Evolutionary conservation across 2,329 filamentous ascomycete species (phyloP).

Genomic region (Talaromyces atroroseus): DNA sequence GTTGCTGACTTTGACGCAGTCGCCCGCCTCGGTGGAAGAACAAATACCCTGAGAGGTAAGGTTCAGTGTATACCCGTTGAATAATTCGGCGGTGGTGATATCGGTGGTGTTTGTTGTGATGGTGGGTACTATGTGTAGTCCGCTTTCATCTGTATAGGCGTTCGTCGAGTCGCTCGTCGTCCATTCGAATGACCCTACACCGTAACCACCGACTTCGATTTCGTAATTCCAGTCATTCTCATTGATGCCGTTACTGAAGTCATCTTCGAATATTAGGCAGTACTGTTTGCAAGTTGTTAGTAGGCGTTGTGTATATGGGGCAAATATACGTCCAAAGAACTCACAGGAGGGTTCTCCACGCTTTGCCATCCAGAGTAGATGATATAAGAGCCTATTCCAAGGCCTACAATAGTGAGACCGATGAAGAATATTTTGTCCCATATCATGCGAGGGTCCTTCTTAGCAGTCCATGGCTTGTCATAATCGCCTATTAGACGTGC

Average conservation of each 20-base stretch:
- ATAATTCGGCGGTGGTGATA: slow-evolving; percentile 1
- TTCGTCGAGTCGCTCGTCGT: slow-evolving; percentile 10
- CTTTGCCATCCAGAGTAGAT: slow-evolving; percentile 11
- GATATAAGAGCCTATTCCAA: slow-evolving; percentile 10
- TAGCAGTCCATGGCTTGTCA: slow-evolving; percentile 12
- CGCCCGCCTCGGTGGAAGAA: not conserved
- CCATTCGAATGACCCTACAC: slow-evolving; percentile 12
- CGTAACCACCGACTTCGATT: slow-evolving; percentile 8
- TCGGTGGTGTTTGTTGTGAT: slow-evolving; percentile 2
- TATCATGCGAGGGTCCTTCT: slow-evolving; percentile 12
- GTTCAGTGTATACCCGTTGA: slow-evolving; percentile 12
- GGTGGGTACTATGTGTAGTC: slow-evolving; percentile 11
- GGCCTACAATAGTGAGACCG: slow-evolving; percentile 8
- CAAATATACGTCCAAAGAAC: not conserved
- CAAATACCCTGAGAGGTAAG: slow-evolving; percentile 10
- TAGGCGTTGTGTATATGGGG: not conserved
- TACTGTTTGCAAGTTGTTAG: not conserved
- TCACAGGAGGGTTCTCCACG: slow-evolving; percentile 10
- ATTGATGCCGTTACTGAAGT: slow-evolving; percentile 9
- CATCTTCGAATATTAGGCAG: slow-evolving; percentile 12
- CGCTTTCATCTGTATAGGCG: slow-evolving; percentile 7
- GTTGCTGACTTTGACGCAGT: slow-evolving; percentile 11
- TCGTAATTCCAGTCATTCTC: slow-evolving; percentile 13
- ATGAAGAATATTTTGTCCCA: slow-evolving; percentile 13
- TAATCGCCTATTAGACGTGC: slow-evolving; percentile 8